phyloP scores from a whole-genome alignment of 345 rosid genomes.

The Gossypium longicalyx region DNA sequence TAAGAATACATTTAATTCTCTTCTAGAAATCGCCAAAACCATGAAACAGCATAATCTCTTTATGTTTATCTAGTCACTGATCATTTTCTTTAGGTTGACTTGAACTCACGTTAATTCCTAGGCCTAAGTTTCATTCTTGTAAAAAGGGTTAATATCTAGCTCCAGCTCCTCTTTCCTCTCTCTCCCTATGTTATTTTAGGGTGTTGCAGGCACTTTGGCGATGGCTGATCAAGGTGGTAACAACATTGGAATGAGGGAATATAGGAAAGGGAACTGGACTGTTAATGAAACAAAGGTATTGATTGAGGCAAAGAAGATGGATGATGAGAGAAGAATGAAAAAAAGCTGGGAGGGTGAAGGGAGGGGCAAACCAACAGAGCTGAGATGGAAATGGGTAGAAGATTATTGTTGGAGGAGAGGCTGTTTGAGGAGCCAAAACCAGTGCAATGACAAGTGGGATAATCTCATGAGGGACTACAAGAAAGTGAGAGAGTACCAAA shows the following conservation, averaged over 20 bases:
- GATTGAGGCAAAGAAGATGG: conserved; percentile 86
- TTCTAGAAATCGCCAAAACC: background rate
- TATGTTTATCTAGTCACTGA: too few relatives aligned
- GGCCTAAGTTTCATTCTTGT: conserved; percentile 10
- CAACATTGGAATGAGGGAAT: conserved; percentile 48
- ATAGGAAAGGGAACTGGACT: conserved; percentile 90
- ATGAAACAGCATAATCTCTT: background rate
- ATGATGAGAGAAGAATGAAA: conserved; percentile 75
- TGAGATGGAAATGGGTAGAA: conserved; percentile 96
- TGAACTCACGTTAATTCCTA: too few relatives aligned
- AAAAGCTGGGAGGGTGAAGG: conserved; percentile 39
- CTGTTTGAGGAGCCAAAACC: conserved; percentile 83
- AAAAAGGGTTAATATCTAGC: background rate
- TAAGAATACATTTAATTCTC: background rate
- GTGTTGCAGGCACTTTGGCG: conserved; percentile 23
- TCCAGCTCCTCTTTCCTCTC: background rate
- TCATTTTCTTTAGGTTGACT: too few relatives aligned
- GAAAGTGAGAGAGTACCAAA: conserved; percentile 73
- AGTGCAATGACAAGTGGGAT: conserved; percentile 97
- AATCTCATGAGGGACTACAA: conserved; percentile 93
- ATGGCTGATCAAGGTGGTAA: conserved; percentile 59
- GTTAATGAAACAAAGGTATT: conserved; percentile 68
- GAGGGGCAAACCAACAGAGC: conserved; percentile 55
- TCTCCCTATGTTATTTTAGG: background rate
- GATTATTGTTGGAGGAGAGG: conserved; percentile 78